phyloP scores from a whole-genome alignment of 208 protist genomes.

The Giardia duodenalis region DNA sequence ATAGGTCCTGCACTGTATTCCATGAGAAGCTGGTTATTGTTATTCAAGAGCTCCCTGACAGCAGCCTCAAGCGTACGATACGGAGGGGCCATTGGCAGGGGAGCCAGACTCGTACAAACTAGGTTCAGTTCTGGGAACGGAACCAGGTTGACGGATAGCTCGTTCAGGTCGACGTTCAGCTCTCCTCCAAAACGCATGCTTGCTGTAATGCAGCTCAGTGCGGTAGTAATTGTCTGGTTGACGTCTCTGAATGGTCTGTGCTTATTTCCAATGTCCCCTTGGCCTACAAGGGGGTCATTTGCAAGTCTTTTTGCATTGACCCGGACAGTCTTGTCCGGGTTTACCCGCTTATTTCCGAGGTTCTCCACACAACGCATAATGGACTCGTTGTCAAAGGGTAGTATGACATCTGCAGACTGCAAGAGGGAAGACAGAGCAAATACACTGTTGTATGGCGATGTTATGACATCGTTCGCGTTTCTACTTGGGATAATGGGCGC shows the following conservation, averaged over 20 bases:
- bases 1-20: not conserved
- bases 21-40: not conserved
- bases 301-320: not conserved
- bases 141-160: not conserved
- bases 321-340: not conserved
- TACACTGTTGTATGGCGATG: conserved; percentile 12
- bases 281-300: not conserved
- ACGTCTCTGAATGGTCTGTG: not conserved
- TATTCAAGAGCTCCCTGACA: not conserved
- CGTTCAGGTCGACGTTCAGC: conserved; percentile 22
- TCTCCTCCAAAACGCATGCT: conserved; percentile 19
- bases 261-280: not conserved
- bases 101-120: not conserved
- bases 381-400: conserved; percentile 19
- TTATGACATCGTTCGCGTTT: conserved; percentile 17
- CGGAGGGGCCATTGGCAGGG: not conserved
- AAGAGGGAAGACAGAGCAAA: not conserved
- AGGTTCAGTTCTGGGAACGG: conserved; percentile 23
- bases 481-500: not conserved
- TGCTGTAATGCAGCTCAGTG: not conserved
- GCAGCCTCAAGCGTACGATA: not conserved
- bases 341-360: not conserved
- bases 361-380: not conserved
- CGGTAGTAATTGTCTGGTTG: not conserved
- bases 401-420: not conserved